A percentile compares a stretch with the other conserved stretches of the same genome.
phyloP scores from a whole-genome alignment of 2,329 filamentous ascomycete genomes.

The Xylaria hypoxylon region DNA sequence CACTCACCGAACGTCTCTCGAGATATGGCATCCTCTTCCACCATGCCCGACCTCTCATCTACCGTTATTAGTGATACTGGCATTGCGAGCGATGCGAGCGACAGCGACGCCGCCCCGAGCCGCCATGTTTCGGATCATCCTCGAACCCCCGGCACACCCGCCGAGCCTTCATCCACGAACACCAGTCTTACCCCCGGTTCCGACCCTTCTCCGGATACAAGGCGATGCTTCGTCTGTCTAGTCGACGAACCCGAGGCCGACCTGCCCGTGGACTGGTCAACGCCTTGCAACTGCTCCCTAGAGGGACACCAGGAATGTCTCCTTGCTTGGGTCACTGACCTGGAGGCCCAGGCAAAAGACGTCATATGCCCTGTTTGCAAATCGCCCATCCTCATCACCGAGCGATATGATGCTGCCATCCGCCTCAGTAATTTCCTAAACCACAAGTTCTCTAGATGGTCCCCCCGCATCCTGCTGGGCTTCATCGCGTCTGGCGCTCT shows the following conservation, averaged over 20 bases:
- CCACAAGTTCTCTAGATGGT: constrained; percentile 63
- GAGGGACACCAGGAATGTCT: constrained; percentile 86
- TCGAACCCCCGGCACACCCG: neutral
- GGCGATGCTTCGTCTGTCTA: constrained; percentile 73
- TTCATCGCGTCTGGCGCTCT: constrained; percentile 65
- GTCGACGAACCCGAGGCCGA: constrained; percentile 64
- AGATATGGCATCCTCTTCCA: constrained; percentile 7
- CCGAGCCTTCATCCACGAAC: neutral
- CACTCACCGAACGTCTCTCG: no score
- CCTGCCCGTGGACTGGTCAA: constrained; percentile 75
- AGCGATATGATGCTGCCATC: constrained; percentile 79
- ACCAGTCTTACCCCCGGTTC: constrained; percentile 4
- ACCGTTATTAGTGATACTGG: neutral
- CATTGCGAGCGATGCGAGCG: neutral
- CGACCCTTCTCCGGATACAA: constrained; percentile 45
- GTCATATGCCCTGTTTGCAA: constrained; percentile 93
- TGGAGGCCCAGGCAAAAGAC: constrained; percentile 75
- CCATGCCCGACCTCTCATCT: constrained; percentile 8
- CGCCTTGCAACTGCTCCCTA: constrained; percentile 89
- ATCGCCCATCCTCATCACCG: constrained; percentile 78
- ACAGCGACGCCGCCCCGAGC: neutral
- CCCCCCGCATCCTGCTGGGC: constrained; percentile 73
- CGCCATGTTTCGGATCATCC: neutral
- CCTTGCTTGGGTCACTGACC: constrained; percentile 92
- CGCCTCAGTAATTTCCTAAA: constrained; percentile 71